Evolutionary conservation across 2,329 filamentous ascomycete genomes (phyloP), one percentile per base, ranked within the genome.

Genomic region (Bipolaris zeicola): DNA sequence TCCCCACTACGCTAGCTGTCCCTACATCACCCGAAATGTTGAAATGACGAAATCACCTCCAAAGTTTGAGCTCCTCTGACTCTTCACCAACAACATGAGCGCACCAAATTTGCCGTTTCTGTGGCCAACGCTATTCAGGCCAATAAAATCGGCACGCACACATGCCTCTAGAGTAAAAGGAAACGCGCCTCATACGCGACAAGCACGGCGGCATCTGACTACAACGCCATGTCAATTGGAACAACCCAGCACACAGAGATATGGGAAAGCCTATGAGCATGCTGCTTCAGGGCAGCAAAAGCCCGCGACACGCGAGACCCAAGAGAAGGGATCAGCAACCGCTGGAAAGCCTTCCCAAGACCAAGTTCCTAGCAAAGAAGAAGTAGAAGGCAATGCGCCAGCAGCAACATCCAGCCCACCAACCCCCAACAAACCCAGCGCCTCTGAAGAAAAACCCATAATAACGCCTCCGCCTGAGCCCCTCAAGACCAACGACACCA

Each of bases 241-340:
- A 65, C 65, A 71, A 66, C 57, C 73, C 53, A 57, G 66, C 64
- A 57, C 65, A n/a, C 73, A 79, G 52, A 77, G 80, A 37, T 82
- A 82, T 70, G 80, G 80, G 24, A 78, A 76, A 13, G 80, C 80
- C 1, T 79, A 81, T 44, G 77, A 81, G 60, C 79, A 79, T 3
- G 73, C 76, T 6, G 73, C 77, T 0, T 74, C 79, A 55, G 65
- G 79, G 5, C 51, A 57, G 18, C 66, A 64, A 6, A 48, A 62
- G 38, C 45, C 62, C 22, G 11, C 46, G 3, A 47, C 43, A 1
- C 52, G 61, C 50, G 52, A 57, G 36, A 28, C 58, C 14, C 38
- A 54, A 38, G 39, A 57, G 34, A 45, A 53, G 38, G 44, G 52
- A 16, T n/a, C 36, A 5, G 14, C 43, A n/a, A 6, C 56, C 18